phyloP scores from a whole-genome alignment of 495 filamentous ascomycete species.

The Hypomontagnella monticulosa region DNA sequence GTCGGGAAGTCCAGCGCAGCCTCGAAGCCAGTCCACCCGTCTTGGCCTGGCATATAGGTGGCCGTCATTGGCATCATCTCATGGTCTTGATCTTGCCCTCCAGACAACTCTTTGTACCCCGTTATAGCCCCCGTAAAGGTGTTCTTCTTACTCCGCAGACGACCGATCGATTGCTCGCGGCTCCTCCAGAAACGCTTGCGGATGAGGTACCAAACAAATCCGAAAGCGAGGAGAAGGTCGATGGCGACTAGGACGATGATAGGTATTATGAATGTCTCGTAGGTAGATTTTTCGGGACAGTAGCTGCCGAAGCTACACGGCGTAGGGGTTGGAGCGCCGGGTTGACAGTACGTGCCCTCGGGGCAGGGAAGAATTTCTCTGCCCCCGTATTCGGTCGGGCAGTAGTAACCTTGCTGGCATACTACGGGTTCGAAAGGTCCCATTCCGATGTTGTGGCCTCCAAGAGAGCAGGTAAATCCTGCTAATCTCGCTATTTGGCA shows the following conservation, averaged over 20 bases:
- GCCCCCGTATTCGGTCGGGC: conserved; percentile 47
- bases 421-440: conserved; percentile 56
- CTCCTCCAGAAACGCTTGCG: conserved; percentile 40
- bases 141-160: conserved; percentile 23
- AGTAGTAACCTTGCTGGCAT: conserved; percentile 56
- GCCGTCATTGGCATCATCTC: conserved; percentile 43
- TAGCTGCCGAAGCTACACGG: conserved; percentile 53
- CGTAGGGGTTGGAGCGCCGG: conserved; percentile 52
- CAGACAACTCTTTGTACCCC: conserved; percentile 49
- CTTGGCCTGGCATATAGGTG: conserved; percentile 42
- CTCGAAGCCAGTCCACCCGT: conserved; percentile 51
- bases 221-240: conserved; percentile 52
- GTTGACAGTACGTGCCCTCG: conserved; percentile 55
- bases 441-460: conserved; percentile 50
- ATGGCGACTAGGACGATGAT: conserved; percentile 52
- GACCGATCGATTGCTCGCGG: conserved; percentile 20
- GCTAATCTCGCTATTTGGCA: conserved; percentile 51
- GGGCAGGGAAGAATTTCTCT: conserved; percentile 51
- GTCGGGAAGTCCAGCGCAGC: conserved; percentile 47
- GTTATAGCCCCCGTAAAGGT: conserved; percentile 23
- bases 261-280: conserved; percentile 52
- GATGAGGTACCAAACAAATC: conserved; percentile 42
- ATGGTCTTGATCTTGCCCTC: conserved; percentile 43
- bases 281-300: conserved; percentile 51
- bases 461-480: conserved; percentile 41